Base-by-base conservation (phyloP, 306 rosid species). In the Quercus gilva region DNA sequence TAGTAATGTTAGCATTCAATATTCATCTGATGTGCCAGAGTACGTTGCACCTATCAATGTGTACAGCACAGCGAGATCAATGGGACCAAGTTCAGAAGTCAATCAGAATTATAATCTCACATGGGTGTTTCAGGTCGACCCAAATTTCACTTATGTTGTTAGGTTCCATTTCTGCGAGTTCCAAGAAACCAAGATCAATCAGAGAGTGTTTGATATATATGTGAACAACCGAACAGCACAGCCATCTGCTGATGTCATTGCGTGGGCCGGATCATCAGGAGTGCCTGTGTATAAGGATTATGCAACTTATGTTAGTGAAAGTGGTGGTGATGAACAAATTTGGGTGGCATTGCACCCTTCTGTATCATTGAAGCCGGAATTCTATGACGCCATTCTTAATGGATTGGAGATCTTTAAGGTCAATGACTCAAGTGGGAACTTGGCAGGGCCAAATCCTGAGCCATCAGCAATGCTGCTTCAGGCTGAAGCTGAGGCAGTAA, bases 91-190 rank as follows among this genome's bases (percentile, higher is more conserved):
- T 73, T 5, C 78, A 0, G 69, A 33, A 4, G 26, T 78, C 57
- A 83, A 85, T n/a, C 43, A 15, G 77, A 85, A 85, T 13, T 76
- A 65, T 71, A 88, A 83, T 83, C 86, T 88, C 26, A 83, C 84
- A 31, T 88, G 91, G 91, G 70, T 73, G 11, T 83, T 88, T 72
- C 69, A 25, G 55, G 86, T 88, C 64, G 89, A 81, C 76, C 61
- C 87, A 3, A 83, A 83, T 68, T 88, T 88, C 71, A 85, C 84
- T 0, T 88, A 88, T 37, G 53, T 85, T 57, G 83, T 88, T n/a
- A 83, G 91, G 84, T 73, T 85, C 58, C 91, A 88, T 76, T 88
- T 88, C 80, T 88, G 91, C 73, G 91, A 88, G 76, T 72, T 88
- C 35, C 58, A 73, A 4, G 26, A 59, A 5, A 74, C 74, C 52